Conservation (phyloP, 164 flowering plant genomes). For the Nymphaea thermarum region DNA sequence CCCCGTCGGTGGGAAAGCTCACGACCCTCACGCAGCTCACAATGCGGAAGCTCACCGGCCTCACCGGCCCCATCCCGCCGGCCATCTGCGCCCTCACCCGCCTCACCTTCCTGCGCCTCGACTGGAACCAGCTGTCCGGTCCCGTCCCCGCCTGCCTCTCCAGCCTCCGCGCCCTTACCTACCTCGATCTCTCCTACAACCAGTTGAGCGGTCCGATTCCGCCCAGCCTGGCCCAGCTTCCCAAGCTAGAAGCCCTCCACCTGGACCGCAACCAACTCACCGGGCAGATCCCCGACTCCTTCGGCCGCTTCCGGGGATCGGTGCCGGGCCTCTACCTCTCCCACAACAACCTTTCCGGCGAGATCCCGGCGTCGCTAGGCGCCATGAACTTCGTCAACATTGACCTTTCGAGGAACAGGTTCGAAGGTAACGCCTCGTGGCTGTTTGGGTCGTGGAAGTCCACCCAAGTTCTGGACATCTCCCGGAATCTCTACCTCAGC, state of each 20-base stretch:
- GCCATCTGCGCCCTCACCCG: conserved; percentile 42
- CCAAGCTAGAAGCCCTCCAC: conserved; percentile 24
- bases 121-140: conserved; percentile 46
- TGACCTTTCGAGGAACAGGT: conserved; percentile 44
- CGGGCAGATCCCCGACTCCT: conserved; percentile 50
- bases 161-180: conserved; percentile 25
- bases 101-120: conserved; percentile 32
- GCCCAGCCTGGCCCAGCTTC: conserved; percentile 21
- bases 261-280: conserved; percentile 51
- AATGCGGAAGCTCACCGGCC: conserved; percentile 37
- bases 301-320: conserved; percentile 19
- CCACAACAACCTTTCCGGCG: conserved; percentile 51
- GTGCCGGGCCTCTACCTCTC: conserved; percentile 31
- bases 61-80: conserved; percentile 45
- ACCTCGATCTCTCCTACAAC: conserved; percentile 49
- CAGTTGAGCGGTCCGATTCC: conserved; percentile 55
- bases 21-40: conserved; percentile 41
- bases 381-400: conserved; percentile 14
- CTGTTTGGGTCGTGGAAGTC: conserved; percentile 31
- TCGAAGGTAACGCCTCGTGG: conserved; percentile 27
- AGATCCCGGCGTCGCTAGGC: conserved; percentile 38
- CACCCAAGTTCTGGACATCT: conserved; percentile 20
- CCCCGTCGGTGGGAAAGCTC: conserved; percentile 47
- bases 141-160: conserved; percentile 49
- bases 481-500: conserved; percentile 3